Evolutionary conservation across 208 protist species (phyloP).

Genomic region (Trypanosoma vivax): DNA sequence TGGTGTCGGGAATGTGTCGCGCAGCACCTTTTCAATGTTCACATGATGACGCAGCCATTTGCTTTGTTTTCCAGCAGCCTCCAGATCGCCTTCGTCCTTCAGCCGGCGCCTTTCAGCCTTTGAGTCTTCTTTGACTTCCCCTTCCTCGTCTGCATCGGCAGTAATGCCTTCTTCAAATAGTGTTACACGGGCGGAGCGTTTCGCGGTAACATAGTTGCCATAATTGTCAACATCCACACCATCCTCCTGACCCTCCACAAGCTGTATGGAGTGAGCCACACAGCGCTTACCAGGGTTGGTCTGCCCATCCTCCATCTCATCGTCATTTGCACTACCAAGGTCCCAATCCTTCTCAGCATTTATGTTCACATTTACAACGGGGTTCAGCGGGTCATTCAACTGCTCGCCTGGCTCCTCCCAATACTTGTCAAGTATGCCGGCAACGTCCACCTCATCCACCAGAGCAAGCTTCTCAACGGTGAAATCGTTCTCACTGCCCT

Average conservation of each 20-base stretch:
- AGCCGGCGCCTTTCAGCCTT: constrained; percentile 18
- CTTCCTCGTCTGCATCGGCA: constrained; percentile 19
- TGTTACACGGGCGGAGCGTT: constrained; percentile 63
- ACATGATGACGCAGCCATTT: constrained; percentile 81
- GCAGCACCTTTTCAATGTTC: constrained; percentile 78
- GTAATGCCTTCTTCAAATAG: constrained; percentile 66
- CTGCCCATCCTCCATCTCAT: constrained; percentile 26
- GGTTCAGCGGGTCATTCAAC: constrained; percentile 73
- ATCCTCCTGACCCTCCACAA: constrained; percentile 74
- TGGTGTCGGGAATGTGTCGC: constrained; percentile 77
- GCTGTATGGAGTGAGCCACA: constrained; percentile 25
- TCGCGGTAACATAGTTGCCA: constrained; percentile 69
- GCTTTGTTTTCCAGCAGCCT: constrained; percentile 47
- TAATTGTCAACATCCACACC: constrained; percentile 87
- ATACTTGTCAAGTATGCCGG: constrained; percentile 52
- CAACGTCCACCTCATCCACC: constrained; percentile 51
- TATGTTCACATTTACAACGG: constrained; percentile 68
- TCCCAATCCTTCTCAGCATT: constrained; percentile 82
- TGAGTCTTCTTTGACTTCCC: constrained; percentile 19
- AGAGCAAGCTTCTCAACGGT: constrained; percentile 67
- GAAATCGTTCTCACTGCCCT: constrained; percentile 56
- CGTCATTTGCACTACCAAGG: constrained; percentile 30
- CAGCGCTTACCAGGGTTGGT: constrained; percentile 6
- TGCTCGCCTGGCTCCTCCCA: constrained; percentile 27
- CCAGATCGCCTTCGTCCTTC: constrained; percentile 36